Percentiles rank a stretch among this genome's conserved stretches.
phyloP scores from a whole-genome alignment of 129 eudicot genomes.

The Arctium minus region DNA sequence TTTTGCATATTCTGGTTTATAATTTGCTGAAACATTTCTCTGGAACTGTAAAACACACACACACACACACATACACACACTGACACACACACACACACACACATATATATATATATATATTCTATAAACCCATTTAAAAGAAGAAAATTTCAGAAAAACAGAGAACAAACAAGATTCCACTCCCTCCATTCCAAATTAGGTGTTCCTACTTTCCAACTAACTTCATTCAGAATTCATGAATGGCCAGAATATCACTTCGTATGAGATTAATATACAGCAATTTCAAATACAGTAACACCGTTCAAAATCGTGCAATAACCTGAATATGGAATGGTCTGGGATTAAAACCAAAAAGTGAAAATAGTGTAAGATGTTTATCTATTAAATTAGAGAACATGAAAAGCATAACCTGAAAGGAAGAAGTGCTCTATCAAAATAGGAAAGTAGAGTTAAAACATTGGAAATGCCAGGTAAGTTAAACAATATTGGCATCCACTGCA shows the following conservation, averaged over 20 bases:
- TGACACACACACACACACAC: too few species aligned
- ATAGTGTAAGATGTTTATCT: neutral
- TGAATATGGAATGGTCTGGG: neutral
- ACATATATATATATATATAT: too few species aligned
- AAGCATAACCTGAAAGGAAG: neutral
- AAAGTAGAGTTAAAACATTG: neutral
- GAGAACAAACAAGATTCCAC: neutral
- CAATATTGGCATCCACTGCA: neutral
- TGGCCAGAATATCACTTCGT: neutral
- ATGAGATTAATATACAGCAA: neutral
- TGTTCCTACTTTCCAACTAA: neutral
- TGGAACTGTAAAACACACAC: neutral
- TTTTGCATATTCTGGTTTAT: neutral
- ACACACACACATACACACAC: too few species aligned
- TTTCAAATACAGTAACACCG: neutral
- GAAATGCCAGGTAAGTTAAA: neutral
- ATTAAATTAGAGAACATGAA: neutral
- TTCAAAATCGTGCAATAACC: neutral
- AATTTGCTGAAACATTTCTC: neutral
- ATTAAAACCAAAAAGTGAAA: neutral
- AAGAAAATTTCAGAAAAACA: neutral
- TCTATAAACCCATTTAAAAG: neutral
- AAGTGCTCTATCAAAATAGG: neutral
- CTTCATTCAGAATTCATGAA: neutral
- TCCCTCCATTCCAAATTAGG: neutral